Evolutionary conservation across 192 early-diverging fungal genomes (phyloP).

Genomic region (Rhizoclosmatium sp.): DNA sequence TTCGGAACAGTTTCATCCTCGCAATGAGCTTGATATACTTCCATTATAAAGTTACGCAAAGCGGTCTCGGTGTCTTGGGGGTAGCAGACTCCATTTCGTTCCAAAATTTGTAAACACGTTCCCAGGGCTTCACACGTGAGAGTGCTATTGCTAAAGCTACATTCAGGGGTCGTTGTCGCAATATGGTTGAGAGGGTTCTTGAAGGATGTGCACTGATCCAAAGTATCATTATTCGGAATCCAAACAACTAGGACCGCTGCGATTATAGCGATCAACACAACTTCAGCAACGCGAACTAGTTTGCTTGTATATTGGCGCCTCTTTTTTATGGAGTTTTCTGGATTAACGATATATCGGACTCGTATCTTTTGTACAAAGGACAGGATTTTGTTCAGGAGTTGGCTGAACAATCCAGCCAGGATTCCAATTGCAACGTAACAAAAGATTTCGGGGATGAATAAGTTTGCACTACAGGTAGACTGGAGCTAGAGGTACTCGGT

Average conservation of each 20-base stretch:
- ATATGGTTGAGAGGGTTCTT: not conserved
- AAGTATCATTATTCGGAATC: not conserved
- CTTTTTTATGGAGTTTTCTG: not conserved
- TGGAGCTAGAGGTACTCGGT: not conserved
- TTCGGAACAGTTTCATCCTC: no score
- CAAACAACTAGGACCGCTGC: not conserved
- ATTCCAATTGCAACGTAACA: constrained; percentile 32
- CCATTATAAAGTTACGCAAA: not conserved
- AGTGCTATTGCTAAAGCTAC: not conserved
- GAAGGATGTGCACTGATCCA: constrained; percentile 2
- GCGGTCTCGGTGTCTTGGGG: not conserved
- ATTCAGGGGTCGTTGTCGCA: not conserved
- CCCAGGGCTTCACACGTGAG: not conserved
- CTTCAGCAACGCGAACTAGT: not conserved
- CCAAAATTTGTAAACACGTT: not conserved
- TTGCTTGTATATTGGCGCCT: not conserved
- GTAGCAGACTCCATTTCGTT: not conserved
- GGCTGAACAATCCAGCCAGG: constrained; percentile 35
- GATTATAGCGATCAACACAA: not conserved
- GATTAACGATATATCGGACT: constrained; percentile 21
- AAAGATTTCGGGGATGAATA: constrained; percentile 1
- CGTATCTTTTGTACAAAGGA: constrained; percentile 38
- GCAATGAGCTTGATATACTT: not conserved
- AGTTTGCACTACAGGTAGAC: not conserved
- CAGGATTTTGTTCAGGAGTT: constrained; percentile 40